A percentile compares a stretch with the other conserved stretches of the same genome.
These are phyloP conservation scores for Leccinum arenicola DNA, from an alignment of 768 basidiomycete genomes.

Conservation along the genomic window DNA sequence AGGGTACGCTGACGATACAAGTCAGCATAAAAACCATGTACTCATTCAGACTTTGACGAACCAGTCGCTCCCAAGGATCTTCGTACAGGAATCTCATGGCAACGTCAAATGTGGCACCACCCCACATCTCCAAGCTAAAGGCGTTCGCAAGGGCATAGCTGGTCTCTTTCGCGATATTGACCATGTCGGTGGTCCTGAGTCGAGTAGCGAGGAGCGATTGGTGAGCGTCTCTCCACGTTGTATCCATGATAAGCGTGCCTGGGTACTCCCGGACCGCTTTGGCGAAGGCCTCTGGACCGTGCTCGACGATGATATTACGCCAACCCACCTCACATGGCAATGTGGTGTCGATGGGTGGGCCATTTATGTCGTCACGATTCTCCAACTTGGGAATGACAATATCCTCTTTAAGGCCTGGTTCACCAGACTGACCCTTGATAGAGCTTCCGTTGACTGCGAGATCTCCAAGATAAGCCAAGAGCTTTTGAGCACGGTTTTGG, in stretches of 20 bases:
- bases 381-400: conserved; percentile 78
- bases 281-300: conserved; percentile 97
- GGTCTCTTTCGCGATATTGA: conserved; percentile 97
- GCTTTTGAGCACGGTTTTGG: conserved; percentile 97
- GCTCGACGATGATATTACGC: conserved; percentile 98
- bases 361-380: conserved; percentile 74
- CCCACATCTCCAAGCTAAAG: conserved; percentile 98
- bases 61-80: conserved; percentile 98
- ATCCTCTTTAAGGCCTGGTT: conserved; percentile 91
- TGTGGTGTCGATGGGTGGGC: conserved; percentile 72
- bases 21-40: conserved; percentile 11
- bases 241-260: conserved; percentile 95
- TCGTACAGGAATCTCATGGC: conserved; percentile 99
- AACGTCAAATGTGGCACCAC: conserved; percentile 98
- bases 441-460: conserved; percentile 97
- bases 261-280: conserved; percentile 97
- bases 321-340: conserved; percentile 87
- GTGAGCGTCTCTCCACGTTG: conserved; percentile 99
- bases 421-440: conserved; percentile 94
- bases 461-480: conserved; percentile 95
- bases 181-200: conserved; percentile 94
- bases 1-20: conserved; percentile 64
- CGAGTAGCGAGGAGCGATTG: conserved; percentile 97
- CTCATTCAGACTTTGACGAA: conserved; percentile 33
- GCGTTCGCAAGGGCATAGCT: conserved; percentile 93